These are phyloP conservation scores for Clonostachys rhizophaga DNA, from an alignment of 2,329 filamentous ascomycete genomes.

Conservation along the genomic window DNA sequence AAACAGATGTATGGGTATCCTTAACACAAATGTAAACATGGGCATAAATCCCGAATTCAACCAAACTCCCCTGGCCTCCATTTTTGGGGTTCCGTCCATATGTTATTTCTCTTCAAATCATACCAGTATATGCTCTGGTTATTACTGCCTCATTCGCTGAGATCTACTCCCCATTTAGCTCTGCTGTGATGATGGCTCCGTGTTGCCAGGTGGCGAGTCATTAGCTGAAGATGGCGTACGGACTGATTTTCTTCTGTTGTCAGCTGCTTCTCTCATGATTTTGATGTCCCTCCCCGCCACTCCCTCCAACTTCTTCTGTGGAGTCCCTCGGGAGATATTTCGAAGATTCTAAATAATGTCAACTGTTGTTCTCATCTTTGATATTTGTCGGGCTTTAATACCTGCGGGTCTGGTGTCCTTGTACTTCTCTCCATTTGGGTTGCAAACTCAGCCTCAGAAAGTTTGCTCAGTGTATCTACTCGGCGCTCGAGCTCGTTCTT, in stretches of 20 bases:
- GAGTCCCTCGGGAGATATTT: constrained; percentile 16
- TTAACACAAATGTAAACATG: too few species aligned
- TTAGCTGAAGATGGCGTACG: too few species aligned
- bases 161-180: not conserved
- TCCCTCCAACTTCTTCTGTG: constrained; percentile 3
- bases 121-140: too few species aligned
- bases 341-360: constrained; percentile 18
- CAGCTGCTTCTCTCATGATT: constrained; percentile 23
- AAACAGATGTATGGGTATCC: too few species aligned
- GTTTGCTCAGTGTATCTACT: constrained; percentile 12
- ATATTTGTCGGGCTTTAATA: constrained; percentile 13
- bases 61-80: not conserved
- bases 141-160: not conserved
- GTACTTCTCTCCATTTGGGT: constrained; percentile 9
- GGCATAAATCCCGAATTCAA: too few species aligned
- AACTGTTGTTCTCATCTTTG: constrained; percentile 1
- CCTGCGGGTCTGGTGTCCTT: constrained; percentile 18
- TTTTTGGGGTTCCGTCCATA: not conserved
- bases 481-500: constrained; percentile 16
- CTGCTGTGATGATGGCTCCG: not conserved
- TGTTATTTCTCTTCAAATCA: not conserved
- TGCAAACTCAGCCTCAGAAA: constrained; percentile 16
- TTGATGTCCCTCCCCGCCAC: constrained; percentile 19
- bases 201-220: too few species aligned
- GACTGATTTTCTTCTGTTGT: constrained; percentile 14